These are phyloP conservation scores for Penicillium subrubescens DNA, from an alignment of 495 filamentous ascomycete species.

Conservation along the genomic window DNA sequence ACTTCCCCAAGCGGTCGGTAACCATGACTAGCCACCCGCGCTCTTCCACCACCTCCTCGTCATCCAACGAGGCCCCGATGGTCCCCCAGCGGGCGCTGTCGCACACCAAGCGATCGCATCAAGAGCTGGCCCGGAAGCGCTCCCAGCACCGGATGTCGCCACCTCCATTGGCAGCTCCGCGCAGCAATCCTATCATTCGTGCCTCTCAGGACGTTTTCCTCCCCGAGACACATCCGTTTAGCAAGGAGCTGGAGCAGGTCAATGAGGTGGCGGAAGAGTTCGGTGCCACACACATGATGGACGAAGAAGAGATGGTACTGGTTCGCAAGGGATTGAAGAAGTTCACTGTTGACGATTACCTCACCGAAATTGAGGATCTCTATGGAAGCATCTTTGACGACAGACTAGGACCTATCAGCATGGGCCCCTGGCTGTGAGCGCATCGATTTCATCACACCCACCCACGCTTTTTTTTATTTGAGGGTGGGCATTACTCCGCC, in stretches of 20 bases:
- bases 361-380: conserved; percentile 74
- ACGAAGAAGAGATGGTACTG: conserved; percentile 72
- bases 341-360: conserved; percentile 81
- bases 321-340: conserved; percentile 66
- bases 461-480: background rate
- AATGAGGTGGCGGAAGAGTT: conserved; percentile 83
- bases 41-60: conserved; percentile 47
- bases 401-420: conserved; percentile 39
- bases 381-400: conserved; percentile 57
- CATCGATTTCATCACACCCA: conserved; percentile 1
- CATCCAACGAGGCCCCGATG: conserved; percentile 55
- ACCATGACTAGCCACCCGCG: conserved; percentile 45
- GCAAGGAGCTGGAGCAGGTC: conserved; percentile 54
- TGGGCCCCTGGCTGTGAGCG: conserved; percentile 47
- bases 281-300: conserved; percentile 62
- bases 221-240: conserved; percentile 50
- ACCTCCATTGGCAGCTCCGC: conserved; percentile 40
- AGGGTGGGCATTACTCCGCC: conserved; percentile 5
- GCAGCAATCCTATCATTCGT: conserved; percentile 40
- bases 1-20: conserved; percentile 64
- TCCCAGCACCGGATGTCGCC: conserved; percentile 56
- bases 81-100: conserved; percentile 77
- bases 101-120: conserved; percentile 80
- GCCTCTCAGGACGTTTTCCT: conserved; percentile 48
- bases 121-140: conserved; percentile 66